phyloP scores from a whole-genome alignment of 2,329 filamentous ascomycete genomes.

The Thielaviopsis euricoi region DNA sequence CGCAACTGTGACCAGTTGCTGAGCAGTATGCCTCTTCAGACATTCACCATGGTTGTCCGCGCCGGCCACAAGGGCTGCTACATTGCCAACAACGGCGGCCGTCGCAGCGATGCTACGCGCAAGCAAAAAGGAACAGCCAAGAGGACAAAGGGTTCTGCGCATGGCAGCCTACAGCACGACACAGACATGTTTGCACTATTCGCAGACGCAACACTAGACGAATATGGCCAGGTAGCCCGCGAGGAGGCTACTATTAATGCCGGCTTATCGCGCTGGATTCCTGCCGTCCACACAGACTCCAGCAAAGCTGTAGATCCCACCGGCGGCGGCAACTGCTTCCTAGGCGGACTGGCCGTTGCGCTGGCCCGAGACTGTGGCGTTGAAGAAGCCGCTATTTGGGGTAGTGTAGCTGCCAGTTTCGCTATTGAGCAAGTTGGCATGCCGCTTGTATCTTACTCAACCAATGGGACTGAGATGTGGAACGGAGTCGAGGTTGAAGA shows the following conservation, averaged over 20 bases:
- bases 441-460: conserved; percentile 37
- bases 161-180: conserved; percentile 39
- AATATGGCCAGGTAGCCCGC: conserved; percentile 33
- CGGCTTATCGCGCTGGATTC: conserved; percentile 57
- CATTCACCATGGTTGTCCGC: conserved; percentile 51
- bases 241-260: conserved; percentile 47
- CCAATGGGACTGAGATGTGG: conserved; percentile 38
- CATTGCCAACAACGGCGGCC: conserved; percentile 39
- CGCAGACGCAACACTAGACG: conserved; percentile 38
- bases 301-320: conserved; percentile 71
- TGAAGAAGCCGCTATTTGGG: conserved; percentile 61
- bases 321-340: conserved; percentile 81
- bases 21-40: conserved; percentile 45
- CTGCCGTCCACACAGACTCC: conserved; percentile 48
- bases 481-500: conserved; percentile 39
- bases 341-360: conserved; percentile 43
- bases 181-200: conserved; percentile 48
- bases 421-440: conserved; percentile 90
- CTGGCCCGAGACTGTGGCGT: conserved; percentile 42
- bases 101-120: conserved; percentile 20
- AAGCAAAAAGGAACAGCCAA: conserved; percentile 19
- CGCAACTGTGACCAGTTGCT: conserved; percentile 45
- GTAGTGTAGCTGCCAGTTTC: conserved; percentile 71
- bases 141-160: conserved; percentile 23
- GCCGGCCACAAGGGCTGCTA: conserved; percentile 59